A percentile compares a stretch with the other conserved stretches of the same genome.
phyloP scores from a whole-genome alignment of 108 stramenopile genomes.

The Cyclotella atomus region DNA sequence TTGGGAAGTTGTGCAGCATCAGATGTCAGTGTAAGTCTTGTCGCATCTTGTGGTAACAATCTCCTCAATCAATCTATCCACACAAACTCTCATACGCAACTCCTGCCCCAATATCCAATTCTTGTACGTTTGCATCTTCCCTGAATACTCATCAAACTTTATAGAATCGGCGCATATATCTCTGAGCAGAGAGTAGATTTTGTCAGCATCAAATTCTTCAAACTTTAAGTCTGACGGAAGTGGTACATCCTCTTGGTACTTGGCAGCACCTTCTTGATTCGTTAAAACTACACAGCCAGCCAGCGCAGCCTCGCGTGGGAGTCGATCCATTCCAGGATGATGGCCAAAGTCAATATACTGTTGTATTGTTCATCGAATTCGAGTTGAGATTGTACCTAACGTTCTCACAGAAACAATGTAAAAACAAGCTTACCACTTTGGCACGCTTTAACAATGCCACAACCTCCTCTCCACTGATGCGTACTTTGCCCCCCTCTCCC shows the following conservation, averaged over 20 bases:
- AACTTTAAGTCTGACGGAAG: slow-evolving; percentile 51
- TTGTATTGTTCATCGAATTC: background rate
- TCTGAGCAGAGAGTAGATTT: slow-evolving; percentile 34
- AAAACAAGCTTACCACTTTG: slow-evolving; percentile 45
- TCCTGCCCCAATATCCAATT: slow-evolving; percentile 54
- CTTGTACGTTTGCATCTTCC: slow-evolving; percentile 44
- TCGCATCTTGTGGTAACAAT: slow-evolving; percentile 15
- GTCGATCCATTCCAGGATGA: slow-evolving; percentile 66
- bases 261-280: slow-evolving; percentile 57
- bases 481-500: slow-evolving; percentile 31
- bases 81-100: slow-evolving; percentile 42
- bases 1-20: background rate
- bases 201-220: slow-evolving; percentile 41
- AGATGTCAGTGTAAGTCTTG: no score
- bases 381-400: background rate
- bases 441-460: slow-evolving; percentile 36
- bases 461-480: slow-evolving; percentile 56
- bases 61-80: slow-evolving; percentile 43
- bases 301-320: slow-evolving; percentile 60
- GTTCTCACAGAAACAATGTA: background rate
- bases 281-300: slow-evolving; percentile 58
- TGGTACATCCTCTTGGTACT: slow-evolving; percentile 55
- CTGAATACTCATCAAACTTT: slow-evolving; percentile 35
- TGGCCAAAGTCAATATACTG: slow-evolving; percentile 66
- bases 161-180: slow-evolving; percentile 19